phyloP scores from a whole-genome alignment of 2,329 filamentous ascomycete species.

The Penicillium digitatum region DNA sequence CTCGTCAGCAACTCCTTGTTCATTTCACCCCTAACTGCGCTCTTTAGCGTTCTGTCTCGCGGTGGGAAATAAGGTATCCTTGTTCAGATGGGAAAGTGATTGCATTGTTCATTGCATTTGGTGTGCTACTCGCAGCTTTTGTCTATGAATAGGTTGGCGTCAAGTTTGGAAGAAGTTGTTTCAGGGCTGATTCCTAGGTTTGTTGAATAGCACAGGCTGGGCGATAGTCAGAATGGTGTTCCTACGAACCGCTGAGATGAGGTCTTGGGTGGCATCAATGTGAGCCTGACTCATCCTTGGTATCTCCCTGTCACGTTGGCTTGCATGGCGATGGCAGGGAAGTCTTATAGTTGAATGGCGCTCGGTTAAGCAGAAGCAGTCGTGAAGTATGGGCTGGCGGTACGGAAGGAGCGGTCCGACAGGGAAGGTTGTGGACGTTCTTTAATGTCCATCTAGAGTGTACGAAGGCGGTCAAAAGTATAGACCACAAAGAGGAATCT shows the following conservation, averaged over 20 bases:
- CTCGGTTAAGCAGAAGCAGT: slow-evolving; percentile 25
- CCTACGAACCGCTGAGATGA: slow-evolving; percentile 7
- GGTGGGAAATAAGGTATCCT: background rate
- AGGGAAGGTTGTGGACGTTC: too few relatives aligned
- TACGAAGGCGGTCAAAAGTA: too few relatives aligned
- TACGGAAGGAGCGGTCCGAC: background rate
- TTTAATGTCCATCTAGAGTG: too few relatives aligned
- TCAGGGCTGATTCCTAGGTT: slow-evolving; percentile 13
- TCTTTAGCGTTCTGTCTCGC: background rate
- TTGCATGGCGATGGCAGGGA: slow-evolving; percentile 23
- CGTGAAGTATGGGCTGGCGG: background rate
- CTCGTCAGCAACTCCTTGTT: slow-evolving; percentile 14
- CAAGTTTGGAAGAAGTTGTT: slow-evolving; percentile 11
- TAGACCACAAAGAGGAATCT: too few relatives aligned
- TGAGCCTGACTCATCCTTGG: slow-evolving; percentile 20
- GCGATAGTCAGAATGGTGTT: slow-evolving; percentile 18
- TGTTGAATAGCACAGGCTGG: slow-evolving; percentile 17
- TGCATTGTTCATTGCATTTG: background rate
- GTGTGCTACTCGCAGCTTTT: background rate
- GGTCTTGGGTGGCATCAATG: slow-evolving; percentile 21
- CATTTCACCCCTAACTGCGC: background rate
- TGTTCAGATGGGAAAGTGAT: background rate
- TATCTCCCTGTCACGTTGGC: slow-evolving; percentile 22
- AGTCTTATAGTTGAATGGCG: slow-evolving; percentile 27
- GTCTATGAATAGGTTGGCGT: slow-evolving; percentile 42